Conservation (phyloP, 805 yeast genomes). For the Candida xiaguanensis region DNA sequence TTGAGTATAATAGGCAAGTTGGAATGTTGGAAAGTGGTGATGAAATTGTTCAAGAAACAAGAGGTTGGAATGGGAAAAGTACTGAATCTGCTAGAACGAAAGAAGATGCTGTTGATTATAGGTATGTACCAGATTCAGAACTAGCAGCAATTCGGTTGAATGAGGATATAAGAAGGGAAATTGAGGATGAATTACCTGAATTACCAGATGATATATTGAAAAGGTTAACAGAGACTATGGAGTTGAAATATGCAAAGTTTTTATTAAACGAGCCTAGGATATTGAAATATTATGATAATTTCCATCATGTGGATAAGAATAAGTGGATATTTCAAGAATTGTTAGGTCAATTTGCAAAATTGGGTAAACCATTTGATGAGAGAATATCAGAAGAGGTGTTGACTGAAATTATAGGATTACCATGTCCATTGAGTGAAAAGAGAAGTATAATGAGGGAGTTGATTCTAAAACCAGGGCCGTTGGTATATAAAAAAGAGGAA, state of each 20-base stretch:
- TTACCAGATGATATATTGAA: constrained; percentile 59
- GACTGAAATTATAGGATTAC: constrained; percentile 48
- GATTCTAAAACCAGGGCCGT: constrained; percentile 41
- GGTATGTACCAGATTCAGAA: constrained; percentile 95
- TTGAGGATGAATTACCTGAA: constrained; percentile 45
- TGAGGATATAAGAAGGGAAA: constrained; percentile 35
- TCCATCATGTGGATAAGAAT: constrained; percentile 38
- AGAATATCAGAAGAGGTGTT: constrained; percentile 40
- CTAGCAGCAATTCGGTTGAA: constrained; percentile 57
- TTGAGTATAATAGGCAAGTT: constrained; percentile 72
- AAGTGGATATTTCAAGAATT: constrained; percentile 85
- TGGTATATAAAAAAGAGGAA: constrained; percentile 49
- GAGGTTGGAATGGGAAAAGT: constrained; percentile 84
- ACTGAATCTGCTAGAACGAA: constrained; percentile 72
- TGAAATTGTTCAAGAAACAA: constrained; percentile 55
- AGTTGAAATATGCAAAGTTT: constrained; percentile 72
- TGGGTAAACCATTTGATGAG: constrained; percentile 31
- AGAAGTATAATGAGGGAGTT: constrained; percentile 61
- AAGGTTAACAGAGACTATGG: constrained; percentile 42
- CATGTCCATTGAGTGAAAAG: constrained; percentile 66
- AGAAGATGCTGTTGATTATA: constrained; percentile 79
- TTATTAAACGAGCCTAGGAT: constrained; percentile 50
- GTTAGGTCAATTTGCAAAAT: constrained; percentile 62
- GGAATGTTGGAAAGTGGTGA: constrained; percentile 35
- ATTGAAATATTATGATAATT: constrained; percentile 45